These are phyloP conservation scores for Fusarium sp. DNA, from an alignment of 2,329 filamentous ascomycete genomes.

Conservation along the genomic window DNA sequence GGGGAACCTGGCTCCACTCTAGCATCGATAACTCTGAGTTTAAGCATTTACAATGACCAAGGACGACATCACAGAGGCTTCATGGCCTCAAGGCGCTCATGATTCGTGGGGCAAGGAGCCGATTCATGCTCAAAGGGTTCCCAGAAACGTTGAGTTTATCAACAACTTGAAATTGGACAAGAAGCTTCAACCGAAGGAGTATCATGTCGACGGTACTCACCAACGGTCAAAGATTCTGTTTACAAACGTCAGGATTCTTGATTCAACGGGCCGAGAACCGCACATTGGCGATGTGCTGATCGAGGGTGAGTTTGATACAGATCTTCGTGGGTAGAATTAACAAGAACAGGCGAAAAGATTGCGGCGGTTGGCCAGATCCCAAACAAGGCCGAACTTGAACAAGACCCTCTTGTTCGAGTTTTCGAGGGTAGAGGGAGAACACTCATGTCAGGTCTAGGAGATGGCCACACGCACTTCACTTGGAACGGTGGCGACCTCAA, in stretches of 20 bases:
- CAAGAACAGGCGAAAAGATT: neutral
- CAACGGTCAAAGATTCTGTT: neutral
- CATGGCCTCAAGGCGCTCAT: conserved; percentile 15
- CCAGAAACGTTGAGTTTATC: neutral
- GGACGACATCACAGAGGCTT: neutral
- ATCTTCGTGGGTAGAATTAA: neutral
- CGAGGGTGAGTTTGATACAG: neutral
- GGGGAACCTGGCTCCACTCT: neutral
- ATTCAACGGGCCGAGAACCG: neutral
- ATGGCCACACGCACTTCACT: conserved; percentile 27
- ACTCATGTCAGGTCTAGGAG: conserved; percentile 27
- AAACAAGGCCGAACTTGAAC: neutral
- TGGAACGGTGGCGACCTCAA: conserved; percentile 31
- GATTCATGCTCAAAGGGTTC: neutral
- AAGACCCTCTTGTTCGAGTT: neutral
- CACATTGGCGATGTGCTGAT: neutral
- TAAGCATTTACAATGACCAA: neutral
- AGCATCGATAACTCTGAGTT: neutral
- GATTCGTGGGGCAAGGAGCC: conserved; percentile 14
- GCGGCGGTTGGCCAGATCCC: neutral
- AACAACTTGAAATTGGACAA: neutral
- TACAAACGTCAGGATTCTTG: neutral
- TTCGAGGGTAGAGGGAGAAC: conserved; percentile 23
- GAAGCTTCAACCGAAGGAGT: neutral
- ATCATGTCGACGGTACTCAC: neutral